Percentiles rank a stretch among this genome's conserved stretches.
phyloP scores from a whole-genome alignment of 2,329 filamentous ascomycete species.

The Remersonia thermophila region DNA sequence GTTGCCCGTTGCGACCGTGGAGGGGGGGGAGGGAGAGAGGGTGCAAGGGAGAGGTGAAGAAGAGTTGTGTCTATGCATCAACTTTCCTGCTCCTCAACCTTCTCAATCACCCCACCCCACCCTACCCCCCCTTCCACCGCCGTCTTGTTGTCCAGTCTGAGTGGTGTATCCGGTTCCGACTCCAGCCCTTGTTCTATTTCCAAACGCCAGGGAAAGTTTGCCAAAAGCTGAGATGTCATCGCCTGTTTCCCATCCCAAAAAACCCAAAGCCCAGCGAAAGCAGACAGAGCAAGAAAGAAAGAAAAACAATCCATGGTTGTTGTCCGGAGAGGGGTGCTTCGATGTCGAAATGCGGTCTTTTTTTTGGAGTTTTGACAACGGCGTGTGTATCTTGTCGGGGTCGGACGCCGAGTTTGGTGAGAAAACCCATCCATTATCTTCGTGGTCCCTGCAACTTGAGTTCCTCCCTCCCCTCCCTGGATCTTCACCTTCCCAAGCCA shows the following conservation, averaged over 20 bases:
- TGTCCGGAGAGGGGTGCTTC: conserved; percentile 5
- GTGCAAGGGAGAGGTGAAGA: neutral
- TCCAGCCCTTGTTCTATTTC: conserved; percentile 10
- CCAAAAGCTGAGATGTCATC: conserved; percentile 15
- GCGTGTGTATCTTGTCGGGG: conserved; percentile 11
- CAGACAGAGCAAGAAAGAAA: conserved; percentile 15
- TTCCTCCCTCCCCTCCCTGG: conserved; percentile 6
- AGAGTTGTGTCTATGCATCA: too few relatives aligned
- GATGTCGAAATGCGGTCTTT: conserved; percentile 6
- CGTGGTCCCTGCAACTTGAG: conserved; percentile 4
- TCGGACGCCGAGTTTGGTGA: conserved; percentile 12
- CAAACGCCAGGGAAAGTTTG: conserved; percentile 11
- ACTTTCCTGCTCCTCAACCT: neutral
- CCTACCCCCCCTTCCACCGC: conserved; percentile 4
- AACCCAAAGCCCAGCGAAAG: conserved; percentile 10
- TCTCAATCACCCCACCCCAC: too few relatives aligned
- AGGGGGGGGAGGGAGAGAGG: neutral
- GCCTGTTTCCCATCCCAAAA: conserved; percentile 7
- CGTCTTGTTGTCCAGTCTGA: conserved; percentile 14
- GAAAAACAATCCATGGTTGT: conserved; percentile 15
- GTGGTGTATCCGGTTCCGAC: conserved; percentile 13
- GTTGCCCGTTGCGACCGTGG: conserved; percentile 1
- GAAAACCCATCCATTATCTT: conserved; percentile 3
- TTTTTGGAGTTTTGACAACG: conserved; percentile 9
- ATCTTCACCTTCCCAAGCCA: neutral